Evolutionary conservation across 1,139 yeast genomes (phyloP).

Genomic region (Suhomyces atakaporum): DNA sequence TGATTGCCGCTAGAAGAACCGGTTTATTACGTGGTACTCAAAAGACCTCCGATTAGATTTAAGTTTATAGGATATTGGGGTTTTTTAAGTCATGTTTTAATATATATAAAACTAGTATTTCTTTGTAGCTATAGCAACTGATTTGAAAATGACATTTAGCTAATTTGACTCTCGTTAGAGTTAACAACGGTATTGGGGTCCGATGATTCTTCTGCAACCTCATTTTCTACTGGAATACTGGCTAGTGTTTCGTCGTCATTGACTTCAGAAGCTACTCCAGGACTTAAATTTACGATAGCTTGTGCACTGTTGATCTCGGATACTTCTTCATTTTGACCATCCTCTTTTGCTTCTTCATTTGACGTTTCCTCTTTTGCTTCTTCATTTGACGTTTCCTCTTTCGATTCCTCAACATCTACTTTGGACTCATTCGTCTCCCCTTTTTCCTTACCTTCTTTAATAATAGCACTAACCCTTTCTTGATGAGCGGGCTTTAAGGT

Average conservation of each 20-base stretch:
- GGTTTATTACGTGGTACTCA: constrained; percentile 99
- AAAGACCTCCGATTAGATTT: constrained; percentile 74
- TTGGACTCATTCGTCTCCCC: background rate
- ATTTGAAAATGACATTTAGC: no score
- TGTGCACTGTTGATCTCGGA: background rate
- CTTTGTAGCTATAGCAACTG: background rate
- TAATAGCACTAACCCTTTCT: constrained; percentile 42
- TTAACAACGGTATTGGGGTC: background rate
- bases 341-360: background rate
- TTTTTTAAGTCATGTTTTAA: constrained; percentile 10
- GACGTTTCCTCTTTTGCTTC: background rate
- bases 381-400: background rate
- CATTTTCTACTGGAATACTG: background rate
- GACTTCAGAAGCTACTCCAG: background rate
- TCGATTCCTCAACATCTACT: background rate
- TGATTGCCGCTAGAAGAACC: constrained; percentile 99
- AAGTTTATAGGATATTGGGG: constrained; percentile 58
- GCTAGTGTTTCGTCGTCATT: background rate
- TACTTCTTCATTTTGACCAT: background rate
- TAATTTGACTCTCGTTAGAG: no score
- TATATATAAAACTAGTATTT: constrained; percentile 8
- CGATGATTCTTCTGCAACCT: background rate
- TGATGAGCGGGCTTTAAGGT: constrained; percentile 41
- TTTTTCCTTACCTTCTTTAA: constrained; percentile 16
- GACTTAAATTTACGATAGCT: background rate